Evolutionary conservation across 2,329 filamentous ascomycete genomes (phyloP).

Genomic region (Sordariomycetes sp.): DNA sequence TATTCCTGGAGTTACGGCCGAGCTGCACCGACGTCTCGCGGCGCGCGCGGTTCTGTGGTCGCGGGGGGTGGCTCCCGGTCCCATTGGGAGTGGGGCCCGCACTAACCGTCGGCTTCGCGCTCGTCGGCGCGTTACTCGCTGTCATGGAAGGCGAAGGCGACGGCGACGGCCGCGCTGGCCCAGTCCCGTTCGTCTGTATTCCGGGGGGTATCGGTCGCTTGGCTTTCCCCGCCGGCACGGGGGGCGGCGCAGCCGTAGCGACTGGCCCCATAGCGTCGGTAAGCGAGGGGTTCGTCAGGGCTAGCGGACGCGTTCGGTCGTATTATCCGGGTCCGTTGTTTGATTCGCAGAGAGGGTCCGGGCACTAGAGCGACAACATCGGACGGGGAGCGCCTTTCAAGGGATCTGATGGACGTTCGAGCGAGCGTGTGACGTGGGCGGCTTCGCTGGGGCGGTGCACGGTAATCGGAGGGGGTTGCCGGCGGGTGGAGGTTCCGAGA

Average conservation of each 20-base stretch:
- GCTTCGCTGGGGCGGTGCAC: neutral
- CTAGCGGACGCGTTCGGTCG: slow-evolving; percentile 5
- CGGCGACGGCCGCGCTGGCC: slow-evolving; percentile 44
- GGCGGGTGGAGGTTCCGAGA: neutral
- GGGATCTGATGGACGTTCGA: neutral
- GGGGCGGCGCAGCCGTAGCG: slow-evolving; percentile 29
- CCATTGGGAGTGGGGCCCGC: slow-evolving; percentile 23
- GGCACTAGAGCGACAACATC: slow-evolving; percentile 1
- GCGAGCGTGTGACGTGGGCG: neutral
- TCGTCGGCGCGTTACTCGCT: slow-evolving; percentile 35
- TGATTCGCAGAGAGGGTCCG: neutral
- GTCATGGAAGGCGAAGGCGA: slow-evolving; percentile 47
- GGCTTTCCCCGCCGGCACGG: slow-evolving; percentile 32
- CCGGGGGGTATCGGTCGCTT: slow-evolving; percentile 56
- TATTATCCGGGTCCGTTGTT: neutral
- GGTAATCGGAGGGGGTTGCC: neutral
- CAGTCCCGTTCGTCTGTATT: slow-evolving; percentile 51
- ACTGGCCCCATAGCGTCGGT: slow-evolving; percentile 36
- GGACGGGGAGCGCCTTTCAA: neutral
- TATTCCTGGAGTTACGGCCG: slow-evolving; percentile 35
- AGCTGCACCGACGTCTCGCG: slow-evolving; percentile 37
- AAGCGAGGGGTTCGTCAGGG: slow-evolving; percentile 9
- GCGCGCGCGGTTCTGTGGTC: slow-evolving; percentile 42
- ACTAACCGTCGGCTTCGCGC: slow-evolving; percentile 24
- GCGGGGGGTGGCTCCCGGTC: slow-evolving; percentile 24